Base-by-base conservation (phyloP, 768 basidiomycete species). In the Tubosaeta brunneosetosa region DNA sequence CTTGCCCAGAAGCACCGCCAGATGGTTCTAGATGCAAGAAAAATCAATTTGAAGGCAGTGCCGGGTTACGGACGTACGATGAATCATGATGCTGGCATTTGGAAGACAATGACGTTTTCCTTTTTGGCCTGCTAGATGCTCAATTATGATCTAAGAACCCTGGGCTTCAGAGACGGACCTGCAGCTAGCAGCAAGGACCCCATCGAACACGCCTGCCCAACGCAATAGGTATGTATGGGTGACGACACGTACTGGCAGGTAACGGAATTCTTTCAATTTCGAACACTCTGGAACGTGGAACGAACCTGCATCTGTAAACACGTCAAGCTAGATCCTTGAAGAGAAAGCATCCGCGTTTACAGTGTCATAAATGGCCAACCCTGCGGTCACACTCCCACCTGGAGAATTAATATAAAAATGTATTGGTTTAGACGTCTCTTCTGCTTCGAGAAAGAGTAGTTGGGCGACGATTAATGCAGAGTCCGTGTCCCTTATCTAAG, bases 391-490 rank as follows among this genome's bases (percentile, higher is more conserved):
- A 63, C 88, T 90, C 29, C 95, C 95, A 2, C 95, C 95, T 0
- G 95, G 95, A 7, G 91, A 94, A 71, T 97, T 97, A 60, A 98
- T 95, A 70, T 98, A 98, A 11, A 98, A 73, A 62, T 95, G 94
- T 50, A 98, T 97, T 3, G 95, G 95, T 66, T 92, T 91, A 9
- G 85, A 83, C 0, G 93, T 84, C 58, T 97, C 94, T 69, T 95
- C 94, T 1, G 95, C 94, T 75, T 98, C 95, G 53, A 97, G 78
- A 70, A 95, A 97, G 38, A 98, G 83, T 8, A 98, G 76, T 64
- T 97, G 94, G 1, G 94, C 91, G 7, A 97, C 92, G 32, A 85
- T 79, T 52, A 97, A 75, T 4, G 93, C 88, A 1, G 94, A 88
- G 61, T 91, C 86, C n/a, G 81, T 79, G 71, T 97, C 94, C 58